Conservation (phyloP, 108 stramenopile genomes). For the Fistulifera pelliculosa region DNA sequence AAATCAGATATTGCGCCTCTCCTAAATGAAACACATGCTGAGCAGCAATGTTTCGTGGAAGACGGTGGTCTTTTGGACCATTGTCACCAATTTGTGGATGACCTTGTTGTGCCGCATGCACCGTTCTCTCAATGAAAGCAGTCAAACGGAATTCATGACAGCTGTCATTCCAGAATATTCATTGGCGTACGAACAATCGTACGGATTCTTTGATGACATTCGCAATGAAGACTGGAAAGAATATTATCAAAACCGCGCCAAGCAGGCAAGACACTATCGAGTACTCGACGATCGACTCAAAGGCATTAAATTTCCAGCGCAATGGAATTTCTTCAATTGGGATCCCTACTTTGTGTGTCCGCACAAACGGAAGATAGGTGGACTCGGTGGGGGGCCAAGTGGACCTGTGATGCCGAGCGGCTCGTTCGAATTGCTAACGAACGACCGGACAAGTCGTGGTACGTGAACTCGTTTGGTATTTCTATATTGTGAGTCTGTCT, state of each 20-base stretch:
- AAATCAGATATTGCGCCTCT: no score
- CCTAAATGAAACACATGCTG: no score
- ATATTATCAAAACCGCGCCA: neutral
- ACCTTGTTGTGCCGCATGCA: no score
- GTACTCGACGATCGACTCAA: neutral
- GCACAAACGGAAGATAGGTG: constrained; percentile 36
- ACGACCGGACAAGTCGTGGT: no score
- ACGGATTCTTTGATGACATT: constrained; percentile 38
- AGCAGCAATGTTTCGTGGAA: no score
- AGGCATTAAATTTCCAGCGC: neutral
- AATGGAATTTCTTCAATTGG: constrained; percentile 22
- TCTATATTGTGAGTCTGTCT: no score
- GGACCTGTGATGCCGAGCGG: constrained; percentile 52
- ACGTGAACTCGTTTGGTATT: no score
- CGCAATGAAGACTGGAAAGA: constrained; percentile 18
- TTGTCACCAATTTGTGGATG: no score
- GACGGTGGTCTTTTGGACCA: no score
- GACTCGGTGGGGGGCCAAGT: constrained; percentile 48
- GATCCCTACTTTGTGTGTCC: constrained; percentile 55
- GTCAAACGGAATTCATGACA: neutral
- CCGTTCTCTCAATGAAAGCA: no score
- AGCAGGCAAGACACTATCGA: neutral
- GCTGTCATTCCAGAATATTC: neutral
- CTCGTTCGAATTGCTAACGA: no score
- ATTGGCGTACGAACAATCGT: constrained; percentile 19